Evolutionary conservation across 2,329 filamentous ascomycete species (phyloP).

Genomic region (Ustilaginoidea virens): DNA sequence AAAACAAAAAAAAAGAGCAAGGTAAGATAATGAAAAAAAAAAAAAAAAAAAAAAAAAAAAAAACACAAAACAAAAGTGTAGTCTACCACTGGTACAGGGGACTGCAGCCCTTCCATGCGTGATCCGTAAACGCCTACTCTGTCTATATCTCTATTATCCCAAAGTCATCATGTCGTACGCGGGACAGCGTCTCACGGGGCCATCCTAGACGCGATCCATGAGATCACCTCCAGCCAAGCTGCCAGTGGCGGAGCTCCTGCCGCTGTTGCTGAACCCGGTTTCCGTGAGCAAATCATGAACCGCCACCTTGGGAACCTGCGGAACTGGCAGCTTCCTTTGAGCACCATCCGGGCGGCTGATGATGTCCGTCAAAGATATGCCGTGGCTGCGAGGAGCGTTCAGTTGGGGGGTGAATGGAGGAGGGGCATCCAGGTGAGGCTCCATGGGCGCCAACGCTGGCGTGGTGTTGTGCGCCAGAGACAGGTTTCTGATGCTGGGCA

Average conservation of each 20-base stretch:
- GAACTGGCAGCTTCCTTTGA: constrained; percentile 80
- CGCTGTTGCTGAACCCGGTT: constrained; percentile 52
- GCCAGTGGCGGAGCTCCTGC: constrained; percentile 61
- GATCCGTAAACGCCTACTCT: constrained; percentile 21
- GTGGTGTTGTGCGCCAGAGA: constrained; percentile 36
- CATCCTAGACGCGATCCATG: constrained; percentile 34
- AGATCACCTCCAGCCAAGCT: constrained; percentile 63
- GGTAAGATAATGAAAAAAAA: no score
- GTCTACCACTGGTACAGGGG: no score
- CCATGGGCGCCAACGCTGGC: constrained; percentile 42
- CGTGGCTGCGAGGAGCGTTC: constrained; percentile 36
- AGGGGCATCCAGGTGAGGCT: constrained; percentile 35
- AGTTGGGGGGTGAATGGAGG: constrained; percentile 29
- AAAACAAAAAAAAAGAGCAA: constrained; percentile 1
- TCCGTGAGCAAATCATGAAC: constrained; percentile 71
- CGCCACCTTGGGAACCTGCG: constrained; percentile 77
- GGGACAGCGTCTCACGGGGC: constrained; percentile 9
- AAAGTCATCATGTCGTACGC: constrained; percentile 22
- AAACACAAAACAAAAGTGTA: no score
- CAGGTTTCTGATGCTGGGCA: constrained; percentile 66
- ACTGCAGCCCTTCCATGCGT: constrained; percentile 6
- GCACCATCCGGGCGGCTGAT: constrained; percentile 78
- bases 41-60: no score
- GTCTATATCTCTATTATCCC: constrained; percentile 24
- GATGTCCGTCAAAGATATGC: constrained; percentile 79